Percentiles rank a stretch among this genome's conserved stretches.
phyloP scores from a whole-genome alignment of 305 asterid genomes.

The Lippia alba region DNA sequence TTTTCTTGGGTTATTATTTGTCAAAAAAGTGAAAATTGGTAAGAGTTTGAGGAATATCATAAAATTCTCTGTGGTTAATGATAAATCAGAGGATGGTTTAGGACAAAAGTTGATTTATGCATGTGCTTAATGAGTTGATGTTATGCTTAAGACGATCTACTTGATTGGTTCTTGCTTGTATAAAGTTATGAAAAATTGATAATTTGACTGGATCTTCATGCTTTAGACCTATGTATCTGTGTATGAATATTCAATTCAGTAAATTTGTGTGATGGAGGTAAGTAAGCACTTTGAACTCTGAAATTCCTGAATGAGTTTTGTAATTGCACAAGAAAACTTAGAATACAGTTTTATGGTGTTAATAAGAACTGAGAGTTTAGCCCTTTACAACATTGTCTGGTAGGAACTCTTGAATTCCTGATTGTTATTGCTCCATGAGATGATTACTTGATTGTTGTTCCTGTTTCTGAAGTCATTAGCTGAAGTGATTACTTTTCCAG shows the following conservation, averaged over 20 bases:
- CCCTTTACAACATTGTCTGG: background rate
- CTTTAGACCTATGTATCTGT: no score
- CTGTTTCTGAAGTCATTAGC: no score
- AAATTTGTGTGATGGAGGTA: background rate
- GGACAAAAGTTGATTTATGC: background rate
- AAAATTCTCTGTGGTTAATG: constrained; percentile 1
- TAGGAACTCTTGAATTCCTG: background rate
- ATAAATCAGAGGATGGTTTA: background rate
- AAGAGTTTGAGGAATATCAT: background rate
- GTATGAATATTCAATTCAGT: no score
- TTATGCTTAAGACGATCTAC: background rate
- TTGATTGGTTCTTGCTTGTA: constrained; percentile 1
- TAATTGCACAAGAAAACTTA: background rate
- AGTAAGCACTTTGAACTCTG: no score
- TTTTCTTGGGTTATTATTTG: background rate
- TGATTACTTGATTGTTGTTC: no score
- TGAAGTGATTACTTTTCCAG: no score
- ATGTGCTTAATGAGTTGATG: background rate
- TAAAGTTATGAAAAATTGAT: constrained; percentile 3
- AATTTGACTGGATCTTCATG: constrained; percentile 8
- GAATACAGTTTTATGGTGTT: background rate
- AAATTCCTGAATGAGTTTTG: background rate
- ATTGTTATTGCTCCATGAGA: no score
- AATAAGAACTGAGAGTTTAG: background rate
- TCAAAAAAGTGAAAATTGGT: constrained; percentile 3